Percentiles rank a stretch among this genome's conserved stretches.
Evolutionary conservation across 345 rosid species (phyloP).

Genomic region (Pistacia vera): DNA sequence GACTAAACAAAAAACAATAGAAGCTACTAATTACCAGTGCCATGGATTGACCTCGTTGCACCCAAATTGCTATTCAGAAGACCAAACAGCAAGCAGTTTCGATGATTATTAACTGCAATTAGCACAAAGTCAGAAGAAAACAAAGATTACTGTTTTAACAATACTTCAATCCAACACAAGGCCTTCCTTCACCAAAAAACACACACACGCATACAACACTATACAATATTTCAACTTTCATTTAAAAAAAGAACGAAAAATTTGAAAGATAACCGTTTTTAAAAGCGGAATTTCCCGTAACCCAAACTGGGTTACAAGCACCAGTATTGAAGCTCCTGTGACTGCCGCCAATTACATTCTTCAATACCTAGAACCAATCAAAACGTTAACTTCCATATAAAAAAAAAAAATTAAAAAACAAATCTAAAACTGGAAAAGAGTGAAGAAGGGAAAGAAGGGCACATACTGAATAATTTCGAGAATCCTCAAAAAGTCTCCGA

Average conservation of each 20-base stretch:
- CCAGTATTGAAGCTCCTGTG: conserved; percentile 48
- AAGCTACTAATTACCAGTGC: conserved; percentile 58
- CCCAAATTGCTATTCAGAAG: conserved; percentile 41
- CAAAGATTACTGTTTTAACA: neutral
- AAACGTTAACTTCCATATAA: neutral
- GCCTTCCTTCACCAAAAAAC: no score
- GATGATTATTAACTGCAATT: conserved; percentile 43
- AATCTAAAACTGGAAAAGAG: neutral
- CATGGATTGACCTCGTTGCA: conserved; percentile 66
- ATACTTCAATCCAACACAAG: no score
- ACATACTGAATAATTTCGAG: conserved; percentile 37
- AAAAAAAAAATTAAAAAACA: neutral
- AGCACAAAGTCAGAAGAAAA: neutral
- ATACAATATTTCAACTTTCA: no score
- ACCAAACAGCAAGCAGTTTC: conserved; percentile 53
- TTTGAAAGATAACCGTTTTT: conserved; percentile 40
- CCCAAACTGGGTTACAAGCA: conserved; percentile 28
- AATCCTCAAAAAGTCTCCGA: conserved; percentile 39
- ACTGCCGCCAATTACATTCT: conserved; percentile 38
- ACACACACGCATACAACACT: no score
- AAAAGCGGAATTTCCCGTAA: conserved; percentile 29
- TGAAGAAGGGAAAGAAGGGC: neutral
- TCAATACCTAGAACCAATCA: conserved; percentile 39
- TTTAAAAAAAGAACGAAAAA: no score
- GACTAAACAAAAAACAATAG: neutral